phyloP scores from a whole-genome alignment of 2,329 filamentous ascomycete genomes.

The Tolypocladium album region DNA sequence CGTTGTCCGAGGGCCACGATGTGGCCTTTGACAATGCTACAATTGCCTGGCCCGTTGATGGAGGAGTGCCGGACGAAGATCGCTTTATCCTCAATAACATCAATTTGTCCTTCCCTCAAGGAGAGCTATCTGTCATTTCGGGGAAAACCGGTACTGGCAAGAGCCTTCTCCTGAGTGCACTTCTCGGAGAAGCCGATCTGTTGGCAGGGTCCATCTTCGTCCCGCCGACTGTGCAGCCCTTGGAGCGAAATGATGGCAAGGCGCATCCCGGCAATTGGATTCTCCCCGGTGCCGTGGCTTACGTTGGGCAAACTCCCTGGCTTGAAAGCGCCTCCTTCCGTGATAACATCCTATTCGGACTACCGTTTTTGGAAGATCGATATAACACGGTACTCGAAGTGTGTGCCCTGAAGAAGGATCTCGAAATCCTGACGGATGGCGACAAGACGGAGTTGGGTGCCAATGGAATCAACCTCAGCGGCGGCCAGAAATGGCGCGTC shows the following conservation, averaged over 20 bases:
- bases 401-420: conserved; percentile 65
- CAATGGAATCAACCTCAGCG: conserved; percentile 75
- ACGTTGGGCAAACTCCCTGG: conserved; percentile 73
- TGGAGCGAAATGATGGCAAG: conserved; percentile 48
- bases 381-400: conserved; percentile 61
- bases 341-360: conserved; percentile 69
- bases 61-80: conserved; percentile 42
- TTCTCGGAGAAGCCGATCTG: conserved; percentile 66
- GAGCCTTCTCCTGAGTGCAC: conserved; percentile 60
- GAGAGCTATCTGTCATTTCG: conserved; percentile 63
- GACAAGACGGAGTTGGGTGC: conserved; percentile 74
- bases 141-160: conserved; percentile 73
- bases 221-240: conserved; percentile 35
- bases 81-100: conserved; percentile 56
- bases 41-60: conserved; percentile 65
- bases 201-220: conserved; percentile 50
- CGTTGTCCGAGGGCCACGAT: conserved; percentile 42
- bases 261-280: conserved; percentile 59
- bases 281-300: conserved; percentile 58
- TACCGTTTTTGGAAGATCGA: conserved; percentile 57
- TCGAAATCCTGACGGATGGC: conserved; percentile 66
- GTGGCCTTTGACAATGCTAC: conserved; percentile 57
- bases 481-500: conserved; percentile 75
- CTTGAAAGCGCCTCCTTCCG: conserved; percentile 72
- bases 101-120: conserved; percentile 54